phyloP scores from a whole-genome alignment of 768 basidiomycete genomes.

The Fibroporia radiculosa region DNA sequence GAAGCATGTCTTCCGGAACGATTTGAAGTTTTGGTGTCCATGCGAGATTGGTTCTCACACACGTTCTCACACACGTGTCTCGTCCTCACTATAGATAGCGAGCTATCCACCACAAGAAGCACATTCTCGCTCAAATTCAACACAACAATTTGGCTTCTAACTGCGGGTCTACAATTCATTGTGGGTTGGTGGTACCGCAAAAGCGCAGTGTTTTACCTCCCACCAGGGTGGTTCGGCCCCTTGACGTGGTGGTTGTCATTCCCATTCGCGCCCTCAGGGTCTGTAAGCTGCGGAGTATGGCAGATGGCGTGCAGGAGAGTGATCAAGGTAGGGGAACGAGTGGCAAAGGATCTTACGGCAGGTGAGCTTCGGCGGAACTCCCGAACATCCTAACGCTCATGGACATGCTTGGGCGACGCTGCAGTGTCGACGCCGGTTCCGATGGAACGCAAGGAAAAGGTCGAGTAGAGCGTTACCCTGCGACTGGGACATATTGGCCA shows the following conservation, averaged over 20 bases:
- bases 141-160: conserved; percentile 67
- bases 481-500: conserved; percentile 1
- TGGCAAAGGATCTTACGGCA: conserved; percentile 51
- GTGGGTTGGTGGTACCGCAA: conserved; percentile 91
- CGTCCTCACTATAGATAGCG: conserved; percentile 43
- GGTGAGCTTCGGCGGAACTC: conserved; percentile 24
- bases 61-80: background rate
- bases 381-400: background rate
- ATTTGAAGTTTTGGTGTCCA: no score
- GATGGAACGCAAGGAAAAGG: conserved; percentile 13
- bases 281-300: conserved; percentile 91
- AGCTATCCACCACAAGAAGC: conserved; percentile 72
- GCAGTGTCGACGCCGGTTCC: conserved; percentile 14
- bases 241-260: conserved; percentile 82
- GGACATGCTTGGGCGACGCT: conserved; percentile 5
- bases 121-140: conserved; percentile 73
- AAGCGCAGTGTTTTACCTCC: conserved; percentile 89
- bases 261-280: conserved; percentile 85
- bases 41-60: background rate
- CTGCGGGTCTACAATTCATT: conserved; percentile 79
- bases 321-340: conserved; percentile 66
- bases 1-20: no score
- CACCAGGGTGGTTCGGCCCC: conserved; percentile 84
- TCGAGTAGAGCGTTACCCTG: background rate
- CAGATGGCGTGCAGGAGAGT: conserved; percentile 89